A percentile compares a stretch with the other conserved stretches of the same genome.
Evolutionary conservation across 768 basidiomycete species (phyloP).

Genomic region (Psilocybe cubensis): DNA sequence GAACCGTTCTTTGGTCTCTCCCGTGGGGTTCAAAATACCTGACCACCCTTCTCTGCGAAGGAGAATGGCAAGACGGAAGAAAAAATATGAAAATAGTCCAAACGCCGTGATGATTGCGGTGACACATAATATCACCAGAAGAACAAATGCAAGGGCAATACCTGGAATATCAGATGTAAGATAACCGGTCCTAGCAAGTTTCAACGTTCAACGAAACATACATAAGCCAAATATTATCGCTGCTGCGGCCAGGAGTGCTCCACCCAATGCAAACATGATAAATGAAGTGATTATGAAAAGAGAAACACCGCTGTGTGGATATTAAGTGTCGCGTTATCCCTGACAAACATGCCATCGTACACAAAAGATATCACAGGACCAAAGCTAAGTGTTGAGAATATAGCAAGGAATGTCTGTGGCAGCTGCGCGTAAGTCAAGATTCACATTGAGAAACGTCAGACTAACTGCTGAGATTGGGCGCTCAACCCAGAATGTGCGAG

Average conservation of each 20-base stretch:
- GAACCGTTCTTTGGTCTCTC: conserved; percentile 21
- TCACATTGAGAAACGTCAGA: background rate
- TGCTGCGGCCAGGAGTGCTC: conserved; percentile 19
- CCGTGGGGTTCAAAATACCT: conserved; percentile 22
- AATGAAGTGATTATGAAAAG: conserved; percentile 19
- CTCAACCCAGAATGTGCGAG: conserved; percentile 14
- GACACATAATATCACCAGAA: conserved; percentile 22
- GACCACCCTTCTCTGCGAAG: conserved; percentile 22
- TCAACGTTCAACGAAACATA: conserved; percentile 8
- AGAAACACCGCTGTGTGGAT: conserved; percentile 15
- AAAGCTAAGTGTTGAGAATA: conserved; percentile 20
- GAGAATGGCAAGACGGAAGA: conserved; percentile 20
- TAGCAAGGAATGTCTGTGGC: conserved; percentile 22
- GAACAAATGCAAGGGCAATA: conserved; percentile 20
- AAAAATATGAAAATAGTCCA: conserved; percentile 22
- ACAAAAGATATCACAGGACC: conserved; percentile 25
- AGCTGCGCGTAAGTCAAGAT: background rate
- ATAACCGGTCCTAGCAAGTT: background rate
- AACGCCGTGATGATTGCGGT: conserved; percentile 25
- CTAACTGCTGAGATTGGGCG: conserved; percentile 28
- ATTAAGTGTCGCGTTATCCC: background rate
- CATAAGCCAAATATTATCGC: conserved; percentile 21
- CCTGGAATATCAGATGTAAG: conserved; percentile 10
- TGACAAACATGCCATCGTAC: conserved; percentile 12
- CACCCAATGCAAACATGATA: conserved; percentile 16